Evolutionary conservation across 176 grass and related monocot species (phyloP), one percentile per base, ranked within the genome.

Genomic region (Eragrostis nindensis): DNA sequence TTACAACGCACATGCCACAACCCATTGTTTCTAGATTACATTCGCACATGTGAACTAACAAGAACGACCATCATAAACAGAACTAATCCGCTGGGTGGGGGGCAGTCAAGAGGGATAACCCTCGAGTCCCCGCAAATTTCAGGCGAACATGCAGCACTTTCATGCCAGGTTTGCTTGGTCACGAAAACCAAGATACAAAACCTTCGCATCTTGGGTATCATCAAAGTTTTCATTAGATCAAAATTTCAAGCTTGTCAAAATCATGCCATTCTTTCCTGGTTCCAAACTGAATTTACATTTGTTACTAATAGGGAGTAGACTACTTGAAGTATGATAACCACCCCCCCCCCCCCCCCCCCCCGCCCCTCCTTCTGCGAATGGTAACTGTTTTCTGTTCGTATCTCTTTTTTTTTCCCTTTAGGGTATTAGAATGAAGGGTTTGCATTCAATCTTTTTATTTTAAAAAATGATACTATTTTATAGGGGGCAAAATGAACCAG

Each of bases 341-440:
- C n/a, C n/a, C n/a, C n/a, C n/a, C n/a, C n/a, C n/a, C n/a, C n/a
- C n/a, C n/a, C n/a, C n/a, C n/a, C n/a, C n/a, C n/a, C n/a, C n/a
- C n/a, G n/a, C n/a, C n/a, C n/a, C n/a, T 91, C 86, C 74, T 66
- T 88, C 12, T 88, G 82, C 29, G 86, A 88, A 77, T 88, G 89
- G 89, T 87, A 76, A 81, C 13, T 85, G 21, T 32, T 86, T 8
- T 24, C 40, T 24, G 49, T 32, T 55, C 59, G n/a, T n/a, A n/a
- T n/a, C n/a, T 24, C 36, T 3, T 38, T 66, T 0, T 14, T 22
- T 17, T 46, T 50, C 52, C 14, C 11, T 67, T 53, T 62, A 22
- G 48, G 43, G 5, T 49, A 59, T 46, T 48, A 8, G 18, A 54
- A 54, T 56, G 19, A 56, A 1, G 74, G 39, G 2, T 21, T 76